Conservation (phyloP, 208 protist genomes). For the Crithidia sp. region DNA sequence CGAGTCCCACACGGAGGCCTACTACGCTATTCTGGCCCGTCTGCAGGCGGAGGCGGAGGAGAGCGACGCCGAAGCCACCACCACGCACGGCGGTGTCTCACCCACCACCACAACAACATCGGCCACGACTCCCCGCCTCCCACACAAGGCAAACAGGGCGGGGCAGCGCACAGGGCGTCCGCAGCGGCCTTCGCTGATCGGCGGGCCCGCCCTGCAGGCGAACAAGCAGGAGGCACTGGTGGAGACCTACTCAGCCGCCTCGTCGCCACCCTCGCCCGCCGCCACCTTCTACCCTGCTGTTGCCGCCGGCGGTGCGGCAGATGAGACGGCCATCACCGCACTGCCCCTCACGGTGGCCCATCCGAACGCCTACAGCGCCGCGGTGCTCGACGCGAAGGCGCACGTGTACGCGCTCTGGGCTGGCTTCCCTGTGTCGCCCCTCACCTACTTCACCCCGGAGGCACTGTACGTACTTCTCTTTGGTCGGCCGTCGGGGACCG, state of each 20-base stretch:
- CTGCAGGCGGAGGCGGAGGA: constrained; percentile 17
- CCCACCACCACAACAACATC: not conserved
- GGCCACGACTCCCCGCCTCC: too few relatives aligned
- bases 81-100: not conserved
- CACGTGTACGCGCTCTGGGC: constrained; percentile 54
- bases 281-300: not conserved
- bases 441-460: constrained; percentile 65
- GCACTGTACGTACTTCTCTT: constrained; percentile 69
- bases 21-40: constrained; percentile 18
- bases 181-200: constrained; percentile 15
- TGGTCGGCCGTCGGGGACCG: constrained; percentile 3
- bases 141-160: too few relatives aligned
- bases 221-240: not conserved
- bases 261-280: not conserved
- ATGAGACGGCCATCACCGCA: not conserved
- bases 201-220: constrained; percentile 10
- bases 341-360: constrained; percentile 28
- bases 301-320: not conserved
- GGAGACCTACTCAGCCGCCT: not conserved
- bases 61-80: too few relatives aligned
- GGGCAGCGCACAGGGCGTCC: not conserved
- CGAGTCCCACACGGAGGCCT: constrained; percentile 22
- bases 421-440: constrained; percentile 48
- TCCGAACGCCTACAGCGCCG: constrained; percentile 54
- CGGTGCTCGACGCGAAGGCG: constrained; percentile 46